Percentiles rank a stretch among this genome's conserved stretches.
phyloP scores from a whole-genome alignment of 352 stramenopile genomes.

The Thalassiosira allenii region DNA sequence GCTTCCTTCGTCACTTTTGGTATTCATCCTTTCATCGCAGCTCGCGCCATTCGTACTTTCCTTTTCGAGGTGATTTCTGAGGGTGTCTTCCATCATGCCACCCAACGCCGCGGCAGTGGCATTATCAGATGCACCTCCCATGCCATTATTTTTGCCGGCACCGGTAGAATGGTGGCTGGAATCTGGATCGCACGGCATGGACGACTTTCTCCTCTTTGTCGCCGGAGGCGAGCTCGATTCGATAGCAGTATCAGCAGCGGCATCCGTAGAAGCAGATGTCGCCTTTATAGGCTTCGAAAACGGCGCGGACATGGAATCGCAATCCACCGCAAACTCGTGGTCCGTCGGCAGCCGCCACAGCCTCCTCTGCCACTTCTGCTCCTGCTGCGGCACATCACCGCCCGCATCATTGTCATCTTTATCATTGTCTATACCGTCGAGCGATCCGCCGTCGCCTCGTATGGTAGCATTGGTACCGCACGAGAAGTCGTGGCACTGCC shows the following conservation, averaged over 20 bases:
- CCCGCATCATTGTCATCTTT: not conserved
- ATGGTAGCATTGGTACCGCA: conserved; percentile 38
- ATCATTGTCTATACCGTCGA: not conserved
- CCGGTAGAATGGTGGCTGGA: too few relatives aligned
- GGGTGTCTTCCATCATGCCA: conserved; percentile 9
- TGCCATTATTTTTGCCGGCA: not conserved
- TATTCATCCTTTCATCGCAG: conserved; percentile 2
- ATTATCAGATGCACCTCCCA: conserved; percentile 1
- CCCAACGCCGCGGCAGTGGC: not conserved
- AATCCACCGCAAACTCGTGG: conserved; percentile 85
- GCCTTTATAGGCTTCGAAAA: conserved; percentile 27
- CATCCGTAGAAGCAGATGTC: not conserved
- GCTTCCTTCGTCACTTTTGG: too few relatives aligned
- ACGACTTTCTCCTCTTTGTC: conserved; percentile 20
- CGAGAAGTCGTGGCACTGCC: conserved; percentile 71
- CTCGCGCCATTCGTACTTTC: not conserved
- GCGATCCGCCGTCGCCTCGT: not conserved
- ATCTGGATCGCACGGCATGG: not conserved
- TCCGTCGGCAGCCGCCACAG: conserved; percentile 81
- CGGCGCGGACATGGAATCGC: conserved; percentile 82
- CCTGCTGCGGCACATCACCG: conserved; percentile 53
- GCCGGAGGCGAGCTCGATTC: conserved; percentile 11
- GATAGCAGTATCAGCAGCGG: too few relatives aligned
- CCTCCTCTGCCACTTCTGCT: conserved; percentile 45
- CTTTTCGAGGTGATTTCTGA: conserved; percentile 9